phyloP scores from a whole-genome alignment of 768 basidiomycete species.

The Roridomyces roridus region DNA sequence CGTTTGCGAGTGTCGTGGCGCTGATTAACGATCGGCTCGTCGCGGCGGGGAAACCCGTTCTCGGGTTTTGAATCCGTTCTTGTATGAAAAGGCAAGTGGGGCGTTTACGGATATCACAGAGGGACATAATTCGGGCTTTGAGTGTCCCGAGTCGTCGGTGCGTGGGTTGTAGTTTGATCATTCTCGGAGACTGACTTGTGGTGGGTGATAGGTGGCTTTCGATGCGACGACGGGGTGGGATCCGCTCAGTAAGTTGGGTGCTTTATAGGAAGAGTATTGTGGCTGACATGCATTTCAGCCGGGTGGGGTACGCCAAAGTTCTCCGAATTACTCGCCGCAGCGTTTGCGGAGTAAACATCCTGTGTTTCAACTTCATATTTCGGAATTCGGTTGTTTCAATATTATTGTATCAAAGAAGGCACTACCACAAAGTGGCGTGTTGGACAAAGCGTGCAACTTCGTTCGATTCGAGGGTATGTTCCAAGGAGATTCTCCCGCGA shows the following conservation, averaged over 20 bases:
- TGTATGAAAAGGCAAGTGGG: not conserved
- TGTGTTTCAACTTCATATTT: too few relatives aligned
- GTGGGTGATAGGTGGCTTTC: constrained; percentile 4
- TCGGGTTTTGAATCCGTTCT: not conserved
- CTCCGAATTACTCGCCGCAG: too few relatives aligned
- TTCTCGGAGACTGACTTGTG: not conserved
- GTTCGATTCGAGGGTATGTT: too few relatives aligned
- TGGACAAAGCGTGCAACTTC: too few relatives aligned
- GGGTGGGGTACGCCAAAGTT: too few relatives aligned
- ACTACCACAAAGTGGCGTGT: too few relatives aligned
- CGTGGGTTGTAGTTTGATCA: not conserved
- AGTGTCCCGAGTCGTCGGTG: not conserved
- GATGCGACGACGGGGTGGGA: constrained; percentile 3
- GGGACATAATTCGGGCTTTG: constrained; percentile 6
- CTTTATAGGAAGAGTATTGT: too few relatives aligned
- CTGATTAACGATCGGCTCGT: constrained; percentile 27
- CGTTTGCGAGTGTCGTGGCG: constrained; percentile 48
- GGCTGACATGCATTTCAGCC: too few relatives aligned
- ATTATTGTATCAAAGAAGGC: too few relatives aligned
- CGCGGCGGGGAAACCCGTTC: constrained; percentile 4
- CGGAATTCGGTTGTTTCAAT: too few relatives aligned
- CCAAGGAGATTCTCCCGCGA: too few relatives aligned
- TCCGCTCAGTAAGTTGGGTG: not conserved
- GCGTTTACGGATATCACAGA: not conserved
- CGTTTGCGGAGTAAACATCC: too few relatives aligned